phyloP scores from a whole-genome alignment of 345 rosid species.

The Turritis glabra region DNA sequence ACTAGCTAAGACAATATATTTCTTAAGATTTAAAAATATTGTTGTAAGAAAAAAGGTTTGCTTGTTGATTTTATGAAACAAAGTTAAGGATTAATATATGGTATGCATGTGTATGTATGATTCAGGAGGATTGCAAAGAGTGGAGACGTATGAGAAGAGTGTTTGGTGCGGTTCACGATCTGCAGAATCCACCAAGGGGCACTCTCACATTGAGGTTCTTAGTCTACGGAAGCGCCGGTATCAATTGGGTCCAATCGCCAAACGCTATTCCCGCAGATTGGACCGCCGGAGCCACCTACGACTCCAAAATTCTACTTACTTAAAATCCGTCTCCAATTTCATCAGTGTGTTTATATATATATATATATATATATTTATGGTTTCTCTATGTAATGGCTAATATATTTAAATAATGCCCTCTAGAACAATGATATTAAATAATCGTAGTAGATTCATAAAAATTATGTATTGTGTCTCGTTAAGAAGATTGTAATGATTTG shows the following conservation, averaged over 20 bases:
- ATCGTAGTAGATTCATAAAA: slow-evolving; percentile 7
- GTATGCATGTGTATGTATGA: neutral
- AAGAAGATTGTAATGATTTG: slow-evolving; percentile 15
- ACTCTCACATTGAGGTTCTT: slow-evolving; percentile 52
- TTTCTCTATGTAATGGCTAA: slow-evolving; percentile 23
- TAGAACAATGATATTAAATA: neutral
- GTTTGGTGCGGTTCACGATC: slow-evolving; percentile 72
- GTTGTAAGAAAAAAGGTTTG: neutral
- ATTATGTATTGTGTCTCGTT: neutral
- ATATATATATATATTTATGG: slow-evolving; percentile 2
- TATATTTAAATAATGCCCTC: slow-evolving; percentile 27
- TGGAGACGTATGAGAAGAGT: slow-evolving; percentile 79
- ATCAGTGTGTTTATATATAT: slow-evolving; percentile 13
- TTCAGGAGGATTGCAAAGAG: slow-evolving; percentile 57
- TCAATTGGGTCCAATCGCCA: slow-evolving; percentile 58
- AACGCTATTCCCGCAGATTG: slow-evolving; percentile 61
- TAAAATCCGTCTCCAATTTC: slow-evolving; percentile 22
- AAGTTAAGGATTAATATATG: neutral
- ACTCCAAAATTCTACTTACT: slow-evolving; percentile 53
- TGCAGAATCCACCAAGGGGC: slow-evolving; percentile 59
- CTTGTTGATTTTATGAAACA: neutral
- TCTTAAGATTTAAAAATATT: neutral
- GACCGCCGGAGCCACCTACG: slow-evolving; percentile 65
- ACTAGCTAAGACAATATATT: too few species aligned
- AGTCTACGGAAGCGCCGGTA: slow-evolving; percentile 47